A percentile compares a stretch with the other conserved stretches of the same genome.
Evolutionary conservation across 2,329 filamentous ascomycete species (phyloP).

Genomic region (Alternaria hordeiaustralica): DNA sequence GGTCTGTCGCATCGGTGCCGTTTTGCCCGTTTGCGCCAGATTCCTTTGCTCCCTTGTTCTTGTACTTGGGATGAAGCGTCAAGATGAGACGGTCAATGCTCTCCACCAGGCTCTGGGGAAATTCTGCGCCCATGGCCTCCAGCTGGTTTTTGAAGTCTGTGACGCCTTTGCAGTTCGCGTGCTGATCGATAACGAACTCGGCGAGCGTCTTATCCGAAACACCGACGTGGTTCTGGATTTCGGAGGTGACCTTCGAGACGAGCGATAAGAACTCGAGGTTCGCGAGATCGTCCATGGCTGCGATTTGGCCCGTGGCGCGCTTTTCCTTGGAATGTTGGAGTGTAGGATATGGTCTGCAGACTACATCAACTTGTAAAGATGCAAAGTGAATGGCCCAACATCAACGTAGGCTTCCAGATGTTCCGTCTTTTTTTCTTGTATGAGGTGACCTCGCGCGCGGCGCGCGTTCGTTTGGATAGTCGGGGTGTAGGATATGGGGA

Average conservation of each 20-base stretch:
- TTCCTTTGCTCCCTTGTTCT: constrained; percentile 55
- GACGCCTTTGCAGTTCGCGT: constrained; percentile 73
- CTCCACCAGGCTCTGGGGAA: constrained; percentile 84
- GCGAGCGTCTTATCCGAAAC: constrained; percentile 93
- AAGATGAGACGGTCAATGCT: constrained; percentile 88
- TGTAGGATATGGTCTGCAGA: background rate
- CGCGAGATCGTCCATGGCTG: constrained; percentile 83
- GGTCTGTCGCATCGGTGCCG: constrained; percentile 64
- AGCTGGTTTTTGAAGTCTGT: constrained; percentile 78
- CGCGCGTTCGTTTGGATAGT: constrained; percentile 3
- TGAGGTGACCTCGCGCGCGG: background rate
- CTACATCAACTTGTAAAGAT: background rate
- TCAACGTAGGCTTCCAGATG: background rate
- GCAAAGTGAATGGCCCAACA: background rate
- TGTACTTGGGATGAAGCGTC: constrained; percentile 91
- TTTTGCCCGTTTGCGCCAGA: constrained; percentile 52
- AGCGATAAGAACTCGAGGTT: constrained; percentile 92
- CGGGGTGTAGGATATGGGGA: background rate
- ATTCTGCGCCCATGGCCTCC: constrained; percentile 78
- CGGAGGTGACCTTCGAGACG: constrained; percentile 91
- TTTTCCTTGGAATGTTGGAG: background rate
- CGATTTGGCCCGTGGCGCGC: constrained; percentile 5
- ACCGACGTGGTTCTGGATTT: constrained; percentile 92
- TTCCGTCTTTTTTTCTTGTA: background rate
- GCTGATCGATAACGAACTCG: constrained; percentile 93